phyloP scores from a whole-genome alignment of 176 grass and related monocot genomes.

The Triticum aestivum region DNA sequence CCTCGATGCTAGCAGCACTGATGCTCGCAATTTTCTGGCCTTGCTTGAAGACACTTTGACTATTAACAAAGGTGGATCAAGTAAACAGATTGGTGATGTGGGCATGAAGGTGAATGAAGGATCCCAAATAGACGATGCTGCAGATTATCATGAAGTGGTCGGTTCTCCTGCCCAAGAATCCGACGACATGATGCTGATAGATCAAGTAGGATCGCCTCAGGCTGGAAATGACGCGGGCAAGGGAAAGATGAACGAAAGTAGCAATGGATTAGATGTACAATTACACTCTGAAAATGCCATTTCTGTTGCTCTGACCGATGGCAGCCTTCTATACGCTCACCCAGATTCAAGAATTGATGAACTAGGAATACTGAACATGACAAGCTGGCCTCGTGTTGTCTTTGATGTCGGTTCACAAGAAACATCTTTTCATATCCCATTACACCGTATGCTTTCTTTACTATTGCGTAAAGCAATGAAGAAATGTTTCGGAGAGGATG shows the following conservation, averaged over 20 bases:
- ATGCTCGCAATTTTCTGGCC: constrained; percentile 30
- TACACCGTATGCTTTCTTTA: constrained; percentile 93
- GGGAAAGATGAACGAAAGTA: constrained; percentile 40
- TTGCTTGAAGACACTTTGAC: constrained; percentile 58
- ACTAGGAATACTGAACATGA: constrained; percentile 60
- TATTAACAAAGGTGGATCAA: constrained; percentile 33
- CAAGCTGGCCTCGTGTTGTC: constrained; percentile 68
- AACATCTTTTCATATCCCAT: constrained; percentile 94
- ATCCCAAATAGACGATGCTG: not conserved
- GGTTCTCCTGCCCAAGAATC: constrained; percentile 29
- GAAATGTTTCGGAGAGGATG: constrained; percentile 64
- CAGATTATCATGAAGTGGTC: constrained; percentile 24
- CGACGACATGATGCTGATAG: constrained; percentile 26
- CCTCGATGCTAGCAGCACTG: constrained; percentile 42
- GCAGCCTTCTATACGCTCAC: constrained; percentile 59
- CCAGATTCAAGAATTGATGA: constrained; percentile 62
- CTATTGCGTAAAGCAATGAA: constrained; percentile 70
- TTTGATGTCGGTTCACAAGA: constrained; percentile 96
- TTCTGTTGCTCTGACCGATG: constrained; percentile 56
- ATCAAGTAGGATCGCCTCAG: constrained; percentile 22
- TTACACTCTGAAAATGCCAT: constrained; percentile 44
- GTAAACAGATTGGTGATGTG: constrained; percentile 23
- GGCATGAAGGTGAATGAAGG: constrained; percentile 32
- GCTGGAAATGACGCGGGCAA: constrained; percentile 28
- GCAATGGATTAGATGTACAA: constrained; percentile 27